Evolutionary conservation across 495 filamentous ascomycete genomes (phyloP).

Genomic region (Corynascus novoguineensis): DNA sequence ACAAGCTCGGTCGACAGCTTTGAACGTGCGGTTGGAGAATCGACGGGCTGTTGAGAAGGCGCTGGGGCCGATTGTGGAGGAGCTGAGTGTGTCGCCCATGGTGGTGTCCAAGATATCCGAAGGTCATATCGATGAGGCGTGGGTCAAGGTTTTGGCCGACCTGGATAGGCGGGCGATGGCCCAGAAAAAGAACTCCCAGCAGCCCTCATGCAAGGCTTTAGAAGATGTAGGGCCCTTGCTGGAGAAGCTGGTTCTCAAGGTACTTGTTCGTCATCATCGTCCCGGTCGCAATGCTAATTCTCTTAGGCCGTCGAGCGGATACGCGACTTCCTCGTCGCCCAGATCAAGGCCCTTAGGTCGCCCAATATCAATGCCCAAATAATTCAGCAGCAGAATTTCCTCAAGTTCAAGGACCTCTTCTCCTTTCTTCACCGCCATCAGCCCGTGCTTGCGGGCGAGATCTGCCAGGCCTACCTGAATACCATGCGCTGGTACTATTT

Average conservation of each 20-base stretch:
- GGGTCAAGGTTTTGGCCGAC: constrained; percentile 79
- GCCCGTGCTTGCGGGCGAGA: constrained; percentile 72
- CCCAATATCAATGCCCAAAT: constrained; percentile 95
- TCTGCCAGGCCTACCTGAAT: constrained; percentile 90
- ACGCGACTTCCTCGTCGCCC: constrained; percentile 84
- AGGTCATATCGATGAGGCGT: constrained; percentile 82
- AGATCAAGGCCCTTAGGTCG: constrained; percentile 86
- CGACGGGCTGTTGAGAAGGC: constrained; percentile 81
- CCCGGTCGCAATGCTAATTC: constrained; percentile 10
- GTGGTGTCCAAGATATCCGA: constrained; percentile 78
- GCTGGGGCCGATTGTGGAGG: constrained; percentile 85
- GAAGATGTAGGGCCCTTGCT: constrained; percentile 81
- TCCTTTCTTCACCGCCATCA: constrained; percentile 77
- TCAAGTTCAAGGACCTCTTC: constrained; percentile 82
- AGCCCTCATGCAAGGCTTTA: constrained; percentile 62
- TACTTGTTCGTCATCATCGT: constrained; percentile 24
- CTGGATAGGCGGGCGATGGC: constrained; percentile 70
- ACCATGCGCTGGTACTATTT: constrained; percentile 99
- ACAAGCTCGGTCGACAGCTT: constrained; percentile 73
- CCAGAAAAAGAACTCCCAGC: constrained; percentile 59
- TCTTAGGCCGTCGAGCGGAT: constrained; percentile 81
- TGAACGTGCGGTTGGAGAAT: constrained; percentile 87
- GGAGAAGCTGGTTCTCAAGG: constrained; percentile 75
- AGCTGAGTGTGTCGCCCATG: constrained; percentile 77
- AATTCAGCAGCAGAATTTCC: constrained; percentile 84